Evolutionary conservation across 225 moss, liverwort and hornwort species (phyloP).

Genomic region (Pleurozium schreberi): DNA sequence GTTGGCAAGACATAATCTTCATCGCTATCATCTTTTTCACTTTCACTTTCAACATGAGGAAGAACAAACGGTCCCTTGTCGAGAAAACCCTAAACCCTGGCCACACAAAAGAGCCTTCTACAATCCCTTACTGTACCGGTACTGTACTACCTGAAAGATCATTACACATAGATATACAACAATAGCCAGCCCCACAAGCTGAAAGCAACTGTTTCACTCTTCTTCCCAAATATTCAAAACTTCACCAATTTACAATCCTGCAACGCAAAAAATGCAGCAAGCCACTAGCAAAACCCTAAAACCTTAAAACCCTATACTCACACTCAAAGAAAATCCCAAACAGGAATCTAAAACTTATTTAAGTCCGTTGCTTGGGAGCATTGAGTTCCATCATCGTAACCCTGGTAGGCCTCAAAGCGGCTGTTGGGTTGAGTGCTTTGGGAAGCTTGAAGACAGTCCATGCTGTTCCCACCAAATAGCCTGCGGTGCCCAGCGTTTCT

Average conservation of each 20-base stretch:
- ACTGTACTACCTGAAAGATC: neutral
- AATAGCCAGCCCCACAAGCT: neutral
- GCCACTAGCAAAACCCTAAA: neutral
- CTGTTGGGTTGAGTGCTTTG: constrained; percentile 47
- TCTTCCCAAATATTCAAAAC: neutral
- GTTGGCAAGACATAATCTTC: neutral
- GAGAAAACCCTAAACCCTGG: neutral
- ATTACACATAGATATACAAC: neutral
- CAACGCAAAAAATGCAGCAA: neutral
- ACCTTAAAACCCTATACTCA: too few relatives aligned
- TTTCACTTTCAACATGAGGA: neutral
- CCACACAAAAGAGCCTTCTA: neutral
- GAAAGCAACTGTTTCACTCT: neutral
- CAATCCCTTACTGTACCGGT: too few relatives aligned
- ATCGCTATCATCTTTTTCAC: neutral
- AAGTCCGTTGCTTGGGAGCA: neutral
- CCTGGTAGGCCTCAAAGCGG: constrained; percentile 5
- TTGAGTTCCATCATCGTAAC: constrained; percentile 4
- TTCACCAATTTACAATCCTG: neutral
- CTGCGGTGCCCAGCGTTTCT: constrained; percentile 40
- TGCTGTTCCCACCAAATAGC: constrained; percentile 31
- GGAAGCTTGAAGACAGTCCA: constrained; percentile 58
- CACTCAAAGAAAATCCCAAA: neutral
- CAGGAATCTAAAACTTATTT: neutral
- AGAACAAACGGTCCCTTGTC: neutral